Percentiles rank a stretch among this genome's conserved stretches.
phyloP scores from a whole-genome alignment of 2,329 filamentous ascomycete genomes.

The Claviceps sp. region DNA sequence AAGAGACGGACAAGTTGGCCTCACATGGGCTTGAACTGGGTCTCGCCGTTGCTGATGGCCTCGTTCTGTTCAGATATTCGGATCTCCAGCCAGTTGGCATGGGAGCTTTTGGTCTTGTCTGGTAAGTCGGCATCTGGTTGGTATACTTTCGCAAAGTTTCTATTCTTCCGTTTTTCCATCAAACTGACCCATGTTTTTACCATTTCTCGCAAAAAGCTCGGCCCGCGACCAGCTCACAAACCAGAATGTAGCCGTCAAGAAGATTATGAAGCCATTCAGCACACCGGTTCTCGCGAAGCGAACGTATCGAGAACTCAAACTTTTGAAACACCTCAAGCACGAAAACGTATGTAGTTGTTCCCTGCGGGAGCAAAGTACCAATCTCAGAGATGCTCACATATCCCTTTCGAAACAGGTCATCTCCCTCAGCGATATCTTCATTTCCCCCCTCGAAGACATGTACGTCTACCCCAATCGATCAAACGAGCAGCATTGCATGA shows the following conservation, averaged over 20 bases:
- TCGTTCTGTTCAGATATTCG: conserved; percentile 55
- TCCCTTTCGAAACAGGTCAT: conserved; percentile 53
- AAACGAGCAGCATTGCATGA: conserved; percentile 3
- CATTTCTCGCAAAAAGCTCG: conserved; percentile 45
- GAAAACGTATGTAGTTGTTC: conserved; percentile 60
- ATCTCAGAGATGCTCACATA: conserved; percentile 1
- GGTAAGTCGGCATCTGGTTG: conserved; percentile 42
- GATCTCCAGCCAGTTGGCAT: conserved; percentile 98
- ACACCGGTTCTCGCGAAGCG: conserved; percentile 96
- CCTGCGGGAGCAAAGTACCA: background rate
- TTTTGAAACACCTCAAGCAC: conserved; percentile 90
- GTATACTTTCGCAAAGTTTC: background rate
- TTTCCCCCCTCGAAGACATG: conserved; percentile 97
- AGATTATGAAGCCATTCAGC: conserved; percentile 99
- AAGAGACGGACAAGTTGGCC: conserved; percentile 14
- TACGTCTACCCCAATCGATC: conserved; percentile 30
- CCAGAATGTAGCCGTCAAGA: conserved; percentile 97
- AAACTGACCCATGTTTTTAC: background rate
- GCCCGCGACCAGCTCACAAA: conserved; percentile 95
- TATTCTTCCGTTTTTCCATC: background rate
- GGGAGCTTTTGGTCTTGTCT: conserved; percentile 96
- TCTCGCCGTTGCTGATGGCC: background rate
- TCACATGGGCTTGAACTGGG: background rate
- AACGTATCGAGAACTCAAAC: conserved; percentile 93
- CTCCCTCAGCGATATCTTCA: conserved; percentile 98